Evolutionary conservation across 306 rosid genomes (phyloP).

Genomic region (Cucurbita pepo): DNA sequence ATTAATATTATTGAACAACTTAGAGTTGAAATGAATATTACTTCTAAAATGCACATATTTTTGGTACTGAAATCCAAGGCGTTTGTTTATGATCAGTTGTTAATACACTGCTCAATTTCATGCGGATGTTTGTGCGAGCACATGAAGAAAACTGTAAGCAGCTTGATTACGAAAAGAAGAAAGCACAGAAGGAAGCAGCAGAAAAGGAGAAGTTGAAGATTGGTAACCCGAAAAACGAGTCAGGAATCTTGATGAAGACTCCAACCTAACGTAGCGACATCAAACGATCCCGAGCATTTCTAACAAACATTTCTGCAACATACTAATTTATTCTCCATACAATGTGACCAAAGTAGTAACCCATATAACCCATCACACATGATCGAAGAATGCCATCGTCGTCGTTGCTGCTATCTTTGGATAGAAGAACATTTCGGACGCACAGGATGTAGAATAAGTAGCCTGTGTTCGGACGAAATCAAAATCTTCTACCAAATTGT

Average conservation of each 20-base stretch:
- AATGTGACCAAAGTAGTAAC: background rate
- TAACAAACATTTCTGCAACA: background rate
- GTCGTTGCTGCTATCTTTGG: background rate
- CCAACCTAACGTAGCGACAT: slow-evolving; percentile 31
- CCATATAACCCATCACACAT: background rate
- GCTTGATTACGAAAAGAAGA: slow-evolving; percentile 44
- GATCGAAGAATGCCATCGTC: background rate
- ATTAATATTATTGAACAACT: background rate
- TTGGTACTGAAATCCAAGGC: background rate
- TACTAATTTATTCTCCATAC: background rate
- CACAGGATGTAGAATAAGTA: background rate
- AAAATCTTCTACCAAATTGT: background rate
- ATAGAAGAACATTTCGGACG: background rate
- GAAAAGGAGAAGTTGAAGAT: slow-evolving; percentile 25
- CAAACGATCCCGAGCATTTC: slow-evolving; percentile 10
- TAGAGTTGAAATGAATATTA: background rate
- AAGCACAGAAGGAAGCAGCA: slow-evolving; percentile 48
- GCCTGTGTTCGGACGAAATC: background rate
- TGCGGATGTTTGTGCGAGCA: slow-evolving; percentile 45
- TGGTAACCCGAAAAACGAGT: slow-evolving; percentile 25
- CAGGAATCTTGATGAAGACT: slow-evolving; percentile 26
- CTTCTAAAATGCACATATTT: background rate
- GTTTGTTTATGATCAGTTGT: slow-evolving; percentile 26
- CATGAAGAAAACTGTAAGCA: slow-evolving; percentile 54
- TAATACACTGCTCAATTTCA: slow-evolving; percentile 44